Evolutionary conservation across 108 stramenopile genomes (phyloP), one percentile per base, ranked within the genome.

Genomic region (Discostella stelligeroides): DNA sequence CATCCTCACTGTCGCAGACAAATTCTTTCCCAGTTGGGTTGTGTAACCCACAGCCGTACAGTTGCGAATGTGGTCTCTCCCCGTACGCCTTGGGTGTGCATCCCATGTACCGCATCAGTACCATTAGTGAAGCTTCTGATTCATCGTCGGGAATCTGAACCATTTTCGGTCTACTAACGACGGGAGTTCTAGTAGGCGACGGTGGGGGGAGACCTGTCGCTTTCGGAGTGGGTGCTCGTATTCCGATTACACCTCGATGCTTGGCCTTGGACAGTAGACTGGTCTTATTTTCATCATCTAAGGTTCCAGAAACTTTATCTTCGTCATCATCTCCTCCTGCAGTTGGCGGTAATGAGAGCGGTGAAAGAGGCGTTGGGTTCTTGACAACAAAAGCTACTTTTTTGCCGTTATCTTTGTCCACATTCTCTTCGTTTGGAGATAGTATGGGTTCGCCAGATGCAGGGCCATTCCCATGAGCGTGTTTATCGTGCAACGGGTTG

Each of bases 41-140:
- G 60, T 49, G 18, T 28, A 45, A 38, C 23, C 18, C 12, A 7
- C 24, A 9, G n/a, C n/a, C 37, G 0, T 41, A 7, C 5, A 0
- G 25, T n/a, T 12, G 61, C 10, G 0, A 4, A 37, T 13, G 62
- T n/a, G 45, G 30, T 11, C 28, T 12, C 12, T 66, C 51, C 6
- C 66, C 77, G 15, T 72, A 79, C 9, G 45, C n/a, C 30, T 20
- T 15, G 12, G 70, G 25, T 27, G 77, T 72, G 60, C 77, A 79
- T n/a, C 77, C 77, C 57, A 79, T 79, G 60, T 79, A 79, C 43
- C 77, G 29, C 65, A 79, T 72, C 0, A 79, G 65, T 6, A 79
- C 77, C 57, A 72, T 50, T 25, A 79, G 48, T 25, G 77, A 79
- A 1, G 77, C 77, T 40, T 79, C 77, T 14, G 66, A 67, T 47